Evolutionary conservation across 2,329 filamentous ascomycete species (phyloP).

Genomic region (Fusarium sp.): DNA sequence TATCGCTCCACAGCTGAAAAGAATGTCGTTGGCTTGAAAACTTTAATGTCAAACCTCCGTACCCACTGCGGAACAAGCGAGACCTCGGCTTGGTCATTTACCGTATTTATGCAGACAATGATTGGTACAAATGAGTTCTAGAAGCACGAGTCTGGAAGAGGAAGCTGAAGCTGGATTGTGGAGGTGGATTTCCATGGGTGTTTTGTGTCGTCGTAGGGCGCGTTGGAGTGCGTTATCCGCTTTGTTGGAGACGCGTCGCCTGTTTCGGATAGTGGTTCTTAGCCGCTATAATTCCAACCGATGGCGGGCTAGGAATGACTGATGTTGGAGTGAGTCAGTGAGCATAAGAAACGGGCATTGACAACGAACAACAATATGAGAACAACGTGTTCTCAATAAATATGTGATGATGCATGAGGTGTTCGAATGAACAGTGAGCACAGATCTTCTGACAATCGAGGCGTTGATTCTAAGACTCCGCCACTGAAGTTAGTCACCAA

Average conservation of each 20-base stretch:
- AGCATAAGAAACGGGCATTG: accelerated
- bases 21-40: neutral
- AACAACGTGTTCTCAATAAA: too few species aligned
- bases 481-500: neutral
- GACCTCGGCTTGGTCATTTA: neutral
- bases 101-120: neutral
- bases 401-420: neutral
- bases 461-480: too few species aligned
- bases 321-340: neutral
- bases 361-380: neutral
- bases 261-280: neutral
- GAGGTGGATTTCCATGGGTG: neutral
- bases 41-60: neutral
- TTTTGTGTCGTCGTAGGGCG: neutral
- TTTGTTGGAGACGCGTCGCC: neutral
- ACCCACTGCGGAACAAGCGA: neutral
- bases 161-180: neutral
- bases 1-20: neutral
- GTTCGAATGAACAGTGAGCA: neutral
- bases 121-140: neutral
- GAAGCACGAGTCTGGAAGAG: neutral
- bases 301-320: neutral
- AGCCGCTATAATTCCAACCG: neutral
- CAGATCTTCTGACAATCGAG: neutral
- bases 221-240: neutral